Conservation (phyloP, 129 eudicot species). For the Sambucus nigra region DNA sequence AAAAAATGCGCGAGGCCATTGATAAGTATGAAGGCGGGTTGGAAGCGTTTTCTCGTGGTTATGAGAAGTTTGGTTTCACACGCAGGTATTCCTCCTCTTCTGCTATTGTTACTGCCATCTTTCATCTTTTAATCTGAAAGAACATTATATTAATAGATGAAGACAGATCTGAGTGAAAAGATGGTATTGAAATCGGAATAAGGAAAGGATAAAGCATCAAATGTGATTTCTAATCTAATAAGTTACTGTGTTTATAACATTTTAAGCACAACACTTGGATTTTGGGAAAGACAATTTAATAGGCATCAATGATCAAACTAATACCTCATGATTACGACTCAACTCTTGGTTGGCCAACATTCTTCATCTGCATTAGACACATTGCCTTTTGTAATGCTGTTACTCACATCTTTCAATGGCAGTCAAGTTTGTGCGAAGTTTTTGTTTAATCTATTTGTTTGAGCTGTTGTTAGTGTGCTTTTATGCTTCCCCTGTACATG, state of each 20-base stretch:
- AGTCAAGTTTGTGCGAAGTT: neutral
- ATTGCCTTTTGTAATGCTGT: neutral
- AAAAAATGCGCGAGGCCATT: slow-evolving; percentile 72
- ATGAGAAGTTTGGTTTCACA: slow-evolving; percentile 81
- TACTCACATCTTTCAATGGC: neutral
- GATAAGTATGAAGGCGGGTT: slow-evolving; percentile 89
- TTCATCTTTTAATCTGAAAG: neutral
- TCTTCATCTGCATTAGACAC: neutral
- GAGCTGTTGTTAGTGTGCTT: neutral
- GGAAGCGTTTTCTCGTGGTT: slow-evolving; percentile 91
- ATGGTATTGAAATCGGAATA: neutral
- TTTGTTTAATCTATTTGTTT: neutral
- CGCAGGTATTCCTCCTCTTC: slow-evolving; percentile 49
- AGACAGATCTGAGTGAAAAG: neutral
- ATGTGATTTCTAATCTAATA: neutral
- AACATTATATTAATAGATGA: slow-evolving; percentile 3
- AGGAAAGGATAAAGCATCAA: neutral
- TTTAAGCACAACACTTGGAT: too few relatives aligned
- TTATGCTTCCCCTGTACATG: neutral
- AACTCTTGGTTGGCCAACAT: neutral
- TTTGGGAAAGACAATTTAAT: neutral
- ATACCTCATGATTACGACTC: neutral
- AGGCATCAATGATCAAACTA: neutral
- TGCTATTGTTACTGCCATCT: neutral
- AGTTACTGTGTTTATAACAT: neutral